Percentiles rank a stretch among this genome's conserved stretches.
Evolutionary conservation across 257 asterid genomes (phyloP).

Genomic region (Gentiana straminea): DNA sequence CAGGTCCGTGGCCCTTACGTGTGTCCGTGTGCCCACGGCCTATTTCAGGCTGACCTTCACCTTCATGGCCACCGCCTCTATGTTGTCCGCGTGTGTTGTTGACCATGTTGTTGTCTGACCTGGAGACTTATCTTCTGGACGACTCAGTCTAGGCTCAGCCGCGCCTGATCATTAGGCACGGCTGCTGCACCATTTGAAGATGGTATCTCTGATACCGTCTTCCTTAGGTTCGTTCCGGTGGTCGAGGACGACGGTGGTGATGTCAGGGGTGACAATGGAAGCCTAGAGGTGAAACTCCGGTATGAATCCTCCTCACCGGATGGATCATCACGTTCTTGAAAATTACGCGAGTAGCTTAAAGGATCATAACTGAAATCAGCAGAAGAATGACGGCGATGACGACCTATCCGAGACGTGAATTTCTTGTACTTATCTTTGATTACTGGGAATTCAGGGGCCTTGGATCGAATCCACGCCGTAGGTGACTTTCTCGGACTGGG

Average conservation of each 20-base stretch:
- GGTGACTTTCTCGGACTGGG: conserved; percentile 17
- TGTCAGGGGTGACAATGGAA: conserved; percentile 24
- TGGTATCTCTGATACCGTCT: conserved; percentile 1
- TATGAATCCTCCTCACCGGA: conserved; percentile 5
- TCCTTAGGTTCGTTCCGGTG: no score
- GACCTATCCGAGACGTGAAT: conserved; percentile 10
- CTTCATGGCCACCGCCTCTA: no score
- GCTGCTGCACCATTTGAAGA: neutral
- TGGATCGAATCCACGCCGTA: conserved; percentile 11
- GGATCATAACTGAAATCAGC: conserved; percentile 36
- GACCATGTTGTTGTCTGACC: no score
- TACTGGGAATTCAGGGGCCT: conserved; percentile 1
- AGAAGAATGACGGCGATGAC: conserved; percentile 20
- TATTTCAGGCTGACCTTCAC: no score
- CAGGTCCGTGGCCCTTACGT: no score
- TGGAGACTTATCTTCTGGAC: no score
- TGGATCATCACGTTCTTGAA: conserved; percentile 13
- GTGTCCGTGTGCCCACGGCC: no score
- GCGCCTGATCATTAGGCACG: neutral
- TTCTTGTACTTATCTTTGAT: conserved; percentile 7
- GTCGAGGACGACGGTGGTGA: neutral
- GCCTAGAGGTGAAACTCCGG: conserved; percentile 26
- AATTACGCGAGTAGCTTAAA: conserved; percentile 27
- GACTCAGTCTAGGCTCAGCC: no score
- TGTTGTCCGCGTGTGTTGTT: no score